Base-by-base conservation (phyloP, 257 asterid species). In the Primulina tabacum region DNA sequence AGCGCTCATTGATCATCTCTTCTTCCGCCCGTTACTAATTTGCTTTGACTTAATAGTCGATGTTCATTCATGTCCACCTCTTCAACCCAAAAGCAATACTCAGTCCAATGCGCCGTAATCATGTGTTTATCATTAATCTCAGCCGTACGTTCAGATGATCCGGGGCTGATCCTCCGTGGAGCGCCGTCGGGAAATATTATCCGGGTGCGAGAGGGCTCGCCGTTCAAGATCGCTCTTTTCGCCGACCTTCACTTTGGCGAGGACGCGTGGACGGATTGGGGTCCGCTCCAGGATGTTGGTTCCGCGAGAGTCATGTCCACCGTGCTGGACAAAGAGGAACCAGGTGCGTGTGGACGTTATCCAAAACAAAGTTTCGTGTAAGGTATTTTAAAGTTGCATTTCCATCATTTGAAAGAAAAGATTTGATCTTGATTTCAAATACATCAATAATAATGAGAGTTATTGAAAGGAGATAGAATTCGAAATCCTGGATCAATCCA, bases 201-300 rank as follows among this genome's bases (percentile, higher is more conserved):
- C 30, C 30, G 60, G 71, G 32, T 88, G 71, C 80, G 77, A 69
- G 71, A 52, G 5, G 84, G 85, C 57, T 83, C 82, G 33, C 73
- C 92, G 8, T 90, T 87, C 83, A 87, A 81, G 80, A 76, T 90
- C 35, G 91, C 92, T 30, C 75, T 93, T 53, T 93, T 90, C 28
- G 94, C 97, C 0, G 99, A 90, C 84, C 89, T 93, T 33, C 98
- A 93, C 67, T 93, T 93, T 30, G 98, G 98, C 24, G 99, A 90
- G 84, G 79, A 76, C 75, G 75, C 96, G 65, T 93, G 92, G 96
- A 83, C 90, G 7, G 83, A 81, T 10, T 87, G 97, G 96, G 99
- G 95, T 16, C 96, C 92, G 32, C 83, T 9, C 7, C 99, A 90
- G 70, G 99, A 90, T 75, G 37, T 72, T 3, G 80, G 85, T 16